Evolutionary conservation across 257 asterid genomes (phyloP).

Genomic region (Solanum chiquidenum): DNA sequence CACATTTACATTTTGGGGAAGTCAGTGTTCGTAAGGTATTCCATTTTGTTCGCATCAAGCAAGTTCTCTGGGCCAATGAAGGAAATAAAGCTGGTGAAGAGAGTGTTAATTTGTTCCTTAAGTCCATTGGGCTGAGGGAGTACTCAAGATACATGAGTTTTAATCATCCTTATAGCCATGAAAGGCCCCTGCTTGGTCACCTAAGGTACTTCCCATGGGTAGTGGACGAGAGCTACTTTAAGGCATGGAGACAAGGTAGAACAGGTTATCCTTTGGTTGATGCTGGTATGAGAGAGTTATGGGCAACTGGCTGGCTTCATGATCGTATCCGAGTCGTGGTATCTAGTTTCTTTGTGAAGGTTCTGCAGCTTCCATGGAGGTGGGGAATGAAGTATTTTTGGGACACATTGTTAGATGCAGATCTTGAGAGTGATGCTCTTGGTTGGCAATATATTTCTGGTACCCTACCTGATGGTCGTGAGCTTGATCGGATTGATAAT

Average conservation of each 20-base stretch:
- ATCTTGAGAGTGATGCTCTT: conserved; percentile 93
- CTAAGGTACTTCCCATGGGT: conserved; percentile 82
- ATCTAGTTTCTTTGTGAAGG: conserved; percentile 89
- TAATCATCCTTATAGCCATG: conserved; percentile 91
- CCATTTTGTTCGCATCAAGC: conserved; percentile 79
- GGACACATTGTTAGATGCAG: conserved; percentile 92
- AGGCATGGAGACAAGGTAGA: conserved; percentile 93
- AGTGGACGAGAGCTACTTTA: conserved; percentile 70
- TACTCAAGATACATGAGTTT: conserved; percentile 89
- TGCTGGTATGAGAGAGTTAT: conserved; percentile 94
- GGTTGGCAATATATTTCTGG: conserved; percentile 97
- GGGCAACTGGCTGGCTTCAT: conserved; percentile 98
- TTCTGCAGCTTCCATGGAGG: conserved; percentile 91
- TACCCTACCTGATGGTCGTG: conserved; percentile 80
- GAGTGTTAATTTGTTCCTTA: conserved; percentile 79
- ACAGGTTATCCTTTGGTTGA: conserved; percentile 94
- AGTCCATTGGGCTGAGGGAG: conserved; percentile 87
- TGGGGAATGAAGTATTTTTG: conserved; percentile 98
- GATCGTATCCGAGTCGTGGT: conserved; percentile 88
- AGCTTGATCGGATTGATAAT: conserved; percentile 76
- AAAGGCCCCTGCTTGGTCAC: conserved; percentile 79
- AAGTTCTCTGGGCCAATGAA: conserved; percentile 83
- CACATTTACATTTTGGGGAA: conserved; percentile 87
- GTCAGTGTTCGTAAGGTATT: conserved; percentile 80
- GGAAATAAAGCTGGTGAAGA: conserved; percentile 84